phyloP scores from a whole-genome alignment of 306 rosid genomes.

The Nissolia schottii region DNA sequence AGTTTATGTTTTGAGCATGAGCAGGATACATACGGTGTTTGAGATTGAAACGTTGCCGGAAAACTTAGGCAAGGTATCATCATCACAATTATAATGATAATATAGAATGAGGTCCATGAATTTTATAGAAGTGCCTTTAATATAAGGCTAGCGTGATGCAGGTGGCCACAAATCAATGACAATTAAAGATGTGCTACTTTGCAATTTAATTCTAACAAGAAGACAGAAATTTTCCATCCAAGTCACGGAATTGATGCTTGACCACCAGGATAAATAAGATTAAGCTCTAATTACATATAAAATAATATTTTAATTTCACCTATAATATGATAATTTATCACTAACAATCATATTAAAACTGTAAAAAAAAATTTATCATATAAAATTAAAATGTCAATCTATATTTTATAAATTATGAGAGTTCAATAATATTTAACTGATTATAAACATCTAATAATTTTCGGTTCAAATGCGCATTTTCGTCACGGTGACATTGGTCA shows the following conservation, averaged over 20 bases:
- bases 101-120: not conserved
- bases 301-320: no score
- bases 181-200: not conserved
- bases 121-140: not conserved
- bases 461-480: no score
- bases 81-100: not conserved
- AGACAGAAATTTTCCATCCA: not conserved
- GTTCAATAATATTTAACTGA: no score
- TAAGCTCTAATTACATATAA: no score
- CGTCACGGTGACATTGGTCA: not conserved
- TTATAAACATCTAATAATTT: no score
- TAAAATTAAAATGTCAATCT: no score
- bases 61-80: not conserved
- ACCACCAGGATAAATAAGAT: no score
- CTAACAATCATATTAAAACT: no score
- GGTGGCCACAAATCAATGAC: not conserved
- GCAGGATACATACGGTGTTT: not conserved
- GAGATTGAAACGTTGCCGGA: not conserved
- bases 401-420: no score
- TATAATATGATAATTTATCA: no score
- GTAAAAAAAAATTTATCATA: no score
- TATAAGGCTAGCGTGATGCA: not conserved
- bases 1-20: not conserved
- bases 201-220: not conserved
- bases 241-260: not conserved